Base-by-base conservation (phyloP, 108 stramenopile genomes). In the Chaetoceros tenuissimus region DNA sequence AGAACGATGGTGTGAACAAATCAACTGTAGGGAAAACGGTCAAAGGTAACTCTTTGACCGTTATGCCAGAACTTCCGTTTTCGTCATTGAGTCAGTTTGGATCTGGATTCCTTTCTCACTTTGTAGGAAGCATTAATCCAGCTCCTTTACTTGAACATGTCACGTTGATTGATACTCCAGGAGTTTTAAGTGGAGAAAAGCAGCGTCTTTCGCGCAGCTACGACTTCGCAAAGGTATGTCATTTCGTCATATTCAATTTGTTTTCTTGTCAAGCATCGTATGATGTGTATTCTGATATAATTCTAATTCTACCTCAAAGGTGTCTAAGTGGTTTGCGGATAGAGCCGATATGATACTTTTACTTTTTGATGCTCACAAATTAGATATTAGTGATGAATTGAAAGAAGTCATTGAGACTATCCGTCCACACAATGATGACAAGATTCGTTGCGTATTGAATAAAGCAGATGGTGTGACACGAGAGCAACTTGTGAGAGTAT, bases 401-500 rank as follows among this genome's bases (percentile, higher is more conserved):
- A 77, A 84, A 51, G 65, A 78, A n/a, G 85, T 85, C 8, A 89
- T 89, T 55, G 80, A 85, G 57, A 5, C 75, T 1, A 67, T 89
- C 2, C 69, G 67, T 46, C 84, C 84, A 16, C 87, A 80, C 53
- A 68, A 75, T 40, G 86, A 88, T 55, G 86, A 88, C 54, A 89
- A 89, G 64, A 81, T 89, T 51, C 71, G 91, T 40, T 80, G 85
- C 34, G 48, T 92, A 20, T 73, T 92, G 24, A 92, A 92, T 69
- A 92, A 92, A 53, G 91, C 91, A 26, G 91, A 92, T 54, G 62
- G 81, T 34, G 80, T 92, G 28, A 82, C 85, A 51, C 74, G 81
- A 23, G 87, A 89, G 69, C 81, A 87, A 62, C 71, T 92, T 24
- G 85, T 92, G 90, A 78, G 90, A 16, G 89, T 93, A n/a, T 93